Evolutionary conservation across 257 asterid species (phyloP).

Genomic region (Solanum phureja): DNA sequence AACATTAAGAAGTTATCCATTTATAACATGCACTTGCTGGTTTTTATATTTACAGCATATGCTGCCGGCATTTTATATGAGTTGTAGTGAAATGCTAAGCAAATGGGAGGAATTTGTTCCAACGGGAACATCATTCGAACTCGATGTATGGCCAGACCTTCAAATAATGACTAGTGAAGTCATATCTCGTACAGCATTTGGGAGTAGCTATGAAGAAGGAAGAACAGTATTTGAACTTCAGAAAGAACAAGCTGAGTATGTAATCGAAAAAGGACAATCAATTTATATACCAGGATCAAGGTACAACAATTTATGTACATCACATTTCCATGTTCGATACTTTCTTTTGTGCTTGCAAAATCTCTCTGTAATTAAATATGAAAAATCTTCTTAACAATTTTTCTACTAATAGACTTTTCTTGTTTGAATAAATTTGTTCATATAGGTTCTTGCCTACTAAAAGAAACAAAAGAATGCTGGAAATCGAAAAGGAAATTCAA

Average conservation of each 20-base stretch:
- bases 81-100: slow-evolving; percentile 19
- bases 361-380: background rate
- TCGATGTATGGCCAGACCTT: slow-evolving; percentile 37
- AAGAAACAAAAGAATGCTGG: slow-evolving; percentile 13
- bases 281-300: slow-evolving; percentile 34
- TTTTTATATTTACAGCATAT: slow-evolving; percentile 8
- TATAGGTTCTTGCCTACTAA: slow-evolving; percentile 33
- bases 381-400: background rate
- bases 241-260: slow-evolving; percentile 23
- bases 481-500: background rate
- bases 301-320: background rate
- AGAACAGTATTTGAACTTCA: slow-evolving; percentile 32
- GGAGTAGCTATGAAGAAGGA: slow-evolving; percentile 41
- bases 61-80: slow-evolving; percentile 29
- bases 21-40: background rate
- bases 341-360: background rate
- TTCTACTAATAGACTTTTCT: background rate
- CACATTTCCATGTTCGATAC: background rate
- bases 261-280: background rate
- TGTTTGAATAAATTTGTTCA: background rate
- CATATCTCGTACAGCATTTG: slow-evolving; percentile 41
- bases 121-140: slow-evolving; percentile 3
- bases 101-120: slow-evolving; percentile 27
- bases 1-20: background rate
- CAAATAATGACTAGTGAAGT: slow-evolving; percentile 21